phyloP scores from a whole-genome alignment of 2,329 filamentous ascomycete species.

The Coniochaeta pulveracea region DNA sequence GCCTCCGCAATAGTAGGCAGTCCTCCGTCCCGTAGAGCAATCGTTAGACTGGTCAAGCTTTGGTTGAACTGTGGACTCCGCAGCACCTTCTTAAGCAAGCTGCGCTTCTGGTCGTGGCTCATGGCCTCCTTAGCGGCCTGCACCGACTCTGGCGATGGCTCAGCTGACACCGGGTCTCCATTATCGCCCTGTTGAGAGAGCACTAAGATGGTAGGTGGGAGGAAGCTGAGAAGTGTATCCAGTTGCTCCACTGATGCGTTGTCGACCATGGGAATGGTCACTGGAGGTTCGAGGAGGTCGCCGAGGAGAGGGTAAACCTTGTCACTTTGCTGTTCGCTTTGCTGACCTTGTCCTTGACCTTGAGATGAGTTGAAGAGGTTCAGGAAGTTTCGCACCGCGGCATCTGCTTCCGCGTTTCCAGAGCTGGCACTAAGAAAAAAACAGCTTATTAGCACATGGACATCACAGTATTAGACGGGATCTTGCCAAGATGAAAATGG shows the following conservation, averaged over 20 bases:
- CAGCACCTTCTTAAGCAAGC: constrained; percentile 69
- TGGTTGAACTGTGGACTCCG: constrained; percentile 87
- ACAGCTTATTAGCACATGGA: not conserved
- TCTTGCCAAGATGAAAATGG: not conserved
- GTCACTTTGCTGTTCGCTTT: no score
- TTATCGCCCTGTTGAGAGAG: constrained; percentile 59
- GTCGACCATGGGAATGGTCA: constrained; percentile 68
- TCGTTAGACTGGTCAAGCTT: constrained; percentile 72
- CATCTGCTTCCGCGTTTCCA: constrained; percentile 33
- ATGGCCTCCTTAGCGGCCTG: constrained; percentile 65
- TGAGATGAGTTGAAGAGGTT: constrained; percentile 85
- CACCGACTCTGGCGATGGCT: constrained; percentile 58
- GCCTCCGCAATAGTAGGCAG: constrained; percentile 84
- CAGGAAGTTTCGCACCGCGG: constrained; percentile 70
- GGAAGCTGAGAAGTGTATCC: constrained; percentile 63
- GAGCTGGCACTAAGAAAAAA: constrained; percentile 42
- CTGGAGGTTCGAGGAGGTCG: constrained; percentile 70
- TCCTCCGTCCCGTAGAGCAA: constrained; percentile 82
- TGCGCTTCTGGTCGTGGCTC: constrained; percentile 65
- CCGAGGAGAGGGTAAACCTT: constrained; percentile 72
- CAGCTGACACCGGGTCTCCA: constrained; percentile 40
- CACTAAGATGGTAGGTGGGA: constrained; percentile 70
- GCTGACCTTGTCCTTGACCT: no score
- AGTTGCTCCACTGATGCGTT: constrained; percentile 51
- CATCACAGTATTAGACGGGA: not conserved